phyloP scores from a whole-genome alignment of 345 rosid species.

The Syzygium oleosum region DNA sequence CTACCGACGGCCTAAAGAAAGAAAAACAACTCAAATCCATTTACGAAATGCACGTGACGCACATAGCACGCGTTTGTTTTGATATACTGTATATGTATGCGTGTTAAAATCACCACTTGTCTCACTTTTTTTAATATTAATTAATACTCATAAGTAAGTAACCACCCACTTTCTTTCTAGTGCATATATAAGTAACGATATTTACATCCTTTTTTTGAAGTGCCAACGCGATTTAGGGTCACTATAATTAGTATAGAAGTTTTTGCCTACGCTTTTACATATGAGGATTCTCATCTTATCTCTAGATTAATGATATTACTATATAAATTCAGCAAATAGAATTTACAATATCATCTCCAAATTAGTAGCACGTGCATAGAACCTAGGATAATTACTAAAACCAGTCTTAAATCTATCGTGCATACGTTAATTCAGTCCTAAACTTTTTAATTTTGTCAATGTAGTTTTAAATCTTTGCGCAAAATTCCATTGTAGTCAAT shows the following conservation, averaged over 20 bases:
- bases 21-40: background rate
- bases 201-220: background rate
- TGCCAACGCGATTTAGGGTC: background rate
- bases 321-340: background rate
- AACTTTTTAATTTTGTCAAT: background rate
- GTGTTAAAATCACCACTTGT: background rate
- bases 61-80: background rate
- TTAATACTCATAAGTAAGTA: background rate
- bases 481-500: rapidly evolving
- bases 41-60: background rate
- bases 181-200: background rate
- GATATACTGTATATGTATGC: background rate
- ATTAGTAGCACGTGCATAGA: background rate
- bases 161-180: background rate
- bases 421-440: background rate
- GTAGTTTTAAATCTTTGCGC: rapidly evolving
- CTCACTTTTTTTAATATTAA: background rate
- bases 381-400: background rate
- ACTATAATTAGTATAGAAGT: background rate
- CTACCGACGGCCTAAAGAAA: background rate
- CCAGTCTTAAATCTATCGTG: background rate
- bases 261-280: background rate
- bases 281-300: background rate
- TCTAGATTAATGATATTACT: background rate
- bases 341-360: background rate